These are phyloP conservation scores for Tricladium varicosporioides DNA, from an alignment of 2,329 filamentous ascomycete genomes.

Conservation along the genomic window DNA sequence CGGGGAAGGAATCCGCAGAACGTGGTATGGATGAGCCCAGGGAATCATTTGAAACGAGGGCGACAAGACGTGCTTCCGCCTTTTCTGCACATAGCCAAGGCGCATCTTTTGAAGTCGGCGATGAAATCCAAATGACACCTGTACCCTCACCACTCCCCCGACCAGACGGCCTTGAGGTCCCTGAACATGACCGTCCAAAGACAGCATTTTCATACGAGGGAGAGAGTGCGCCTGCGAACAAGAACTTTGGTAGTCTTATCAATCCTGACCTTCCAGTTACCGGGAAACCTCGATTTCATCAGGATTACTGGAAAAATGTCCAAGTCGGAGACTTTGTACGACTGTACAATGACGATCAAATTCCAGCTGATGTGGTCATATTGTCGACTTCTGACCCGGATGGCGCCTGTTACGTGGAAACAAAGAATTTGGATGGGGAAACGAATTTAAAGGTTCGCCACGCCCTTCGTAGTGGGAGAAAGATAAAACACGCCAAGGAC, in stretches of 20 bases:
- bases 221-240: constrained; percentile 35
- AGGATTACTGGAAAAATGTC: constrained; percentile 91
- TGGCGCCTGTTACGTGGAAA: constrained; percentile 95
- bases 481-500: constrained; percentile 83
- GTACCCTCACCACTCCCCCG: constrained; percentile 75
- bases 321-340: constrained; percentile 95
- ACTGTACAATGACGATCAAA: constrained; percentile 92
- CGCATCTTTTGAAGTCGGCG: constrained; percentile 51
- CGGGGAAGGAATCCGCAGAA: constrained; percentile 21
- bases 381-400: constrained; percentile 91
- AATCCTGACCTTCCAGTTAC: constrained; percentile 64
- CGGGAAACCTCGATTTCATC: constrained; percentile 82
- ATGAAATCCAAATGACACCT: constrained; percentile 93
- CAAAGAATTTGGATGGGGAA: constrained; percentile 96
- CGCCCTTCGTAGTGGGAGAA: constrained; percentile 79
- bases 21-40: constrained; percentile 28
- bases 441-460: constrained; percentile 96
- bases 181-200: constrained; percentile 35
- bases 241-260: constrained; percentile 67
- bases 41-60: constrained; percentile 61
- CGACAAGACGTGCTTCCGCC: constrained; percentile 26
- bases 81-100: constrained; percentile 36
- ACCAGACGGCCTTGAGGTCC: constrained; percentile 31
- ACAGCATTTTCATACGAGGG: constrained; percentile 40
- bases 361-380: constrained; percentile 91